Percentiles rank a stretch among this genome's conserved stretches.
These are phyloP conservation scores for Amanita rimosa DNA, from an alignment of 768 basidiomycete species.

Conservation along the genomic window DNA sequence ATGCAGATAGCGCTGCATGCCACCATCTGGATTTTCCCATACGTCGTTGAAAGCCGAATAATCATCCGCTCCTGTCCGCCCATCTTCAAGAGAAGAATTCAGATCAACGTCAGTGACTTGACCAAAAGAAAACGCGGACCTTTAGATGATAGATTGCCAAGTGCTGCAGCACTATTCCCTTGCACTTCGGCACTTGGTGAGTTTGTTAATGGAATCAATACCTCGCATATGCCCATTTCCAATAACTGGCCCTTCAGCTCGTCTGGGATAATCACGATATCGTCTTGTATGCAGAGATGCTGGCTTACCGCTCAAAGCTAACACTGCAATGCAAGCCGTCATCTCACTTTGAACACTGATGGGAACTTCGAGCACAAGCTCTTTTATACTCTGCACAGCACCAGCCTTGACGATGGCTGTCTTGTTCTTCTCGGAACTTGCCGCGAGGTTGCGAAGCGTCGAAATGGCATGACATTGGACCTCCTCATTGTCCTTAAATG, in stretches of 20 bases:
- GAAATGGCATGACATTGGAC: constrained; percentile 99
- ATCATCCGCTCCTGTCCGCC: constrained; percentile 68
- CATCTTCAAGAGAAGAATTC: constrained; percentile 37
- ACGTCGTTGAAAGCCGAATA: constrained; percentile 97
- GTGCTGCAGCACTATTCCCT: constrained; percentile 94
- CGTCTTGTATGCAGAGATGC: background rate
- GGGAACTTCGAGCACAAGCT: constrained; percentile 89
- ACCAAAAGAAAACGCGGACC: constrained; percentile 31
- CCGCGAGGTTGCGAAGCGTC: constrained; percentile 91
- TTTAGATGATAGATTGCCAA: constrained; percentile 96
- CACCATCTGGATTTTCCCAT: constrained; percentile 97
- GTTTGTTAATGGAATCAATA: constrained; percentile 92
- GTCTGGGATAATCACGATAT: constrained; percentile 34
- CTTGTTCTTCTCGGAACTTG: constrained; percentile 97
- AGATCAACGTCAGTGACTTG: background rate
- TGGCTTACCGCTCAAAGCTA: constrained; percentile 82
- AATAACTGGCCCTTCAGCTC: constrained; percentile 93
- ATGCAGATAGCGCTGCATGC: constrained; percentile 90
- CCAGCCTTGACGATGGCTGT: constrained; percentile 96
- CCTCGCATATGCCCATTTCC: constrained; percentile 98
- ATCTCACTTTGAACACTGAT: constrained; percentile 98
- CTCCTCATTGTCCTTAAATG: constrained; percentile 99
- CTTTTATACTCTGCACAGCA: constrained; percentile 93
- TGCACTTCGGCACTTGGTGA: constrained; percentile 97
- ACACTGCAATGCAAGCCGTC: constrained; percentile 96